Evolutionary conservation across 176 grass and related monocot species (phyloP), one percentile per base, ranked within the genome.

Genomic region (Avena insularis): DNA sequence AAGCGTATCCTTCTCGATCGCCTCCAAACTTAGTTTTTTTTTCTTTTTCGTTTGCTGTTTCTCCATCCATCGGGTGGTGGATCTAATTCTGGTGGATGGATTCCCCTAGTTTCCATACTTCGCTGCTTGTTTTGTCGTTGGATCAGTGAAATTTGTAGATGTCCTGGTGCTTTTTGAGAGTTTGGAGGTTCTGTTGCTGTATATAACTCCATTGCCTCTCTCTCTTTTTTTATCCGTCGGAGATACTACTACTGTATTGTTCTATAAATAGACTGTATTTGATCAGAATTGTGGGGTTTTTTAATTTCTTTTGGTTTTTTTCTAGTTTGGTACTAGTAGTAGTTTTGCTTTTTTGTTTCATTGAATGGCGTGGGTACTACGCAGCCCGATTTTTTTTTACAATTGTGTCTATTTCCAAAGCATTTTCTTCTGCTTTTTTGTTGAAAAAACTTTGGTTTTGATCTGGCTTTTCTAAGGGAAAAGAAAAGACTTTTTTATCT

Each of bases 1-100:
- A 95, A 95, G 64, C 75, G 95, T 97, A 97, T 93, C 91, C 85
- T 79, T 84, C 36, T 64, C 14, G 57, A 69, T 78, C 33, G 21
- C 35, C 45, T 85, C 17, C 14, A 64, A 65, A 65, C 4, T 31
- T 10, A 48, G 8, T 29, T 8, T 19, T 12, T 21, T 14, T 29
- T 11, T 57, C 19, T 10, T 63, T 54, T 21, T 75, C 33, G 21
- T 40, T 90, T 78, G 51, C 13, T 71, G 12, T 9, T 71, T 58
- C 67, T 19, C 29, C 59, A 21, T 82, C 43, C n/a, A 23, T 55
- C 5, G 19, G 59, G 50, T 20, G 53, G 43, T 45, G 81, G 74
- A 87, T 92, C 75, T 60, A 36, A 25, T 48, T 38, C 23, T 53
- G 60, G 19, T 61, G 11, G 43, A 31, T 81, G 14, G 53, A 4